Evolutionary conservation across 2,329 filamentous ascomycete species (phyloP).

Genomic region (Pseudogymnoascus sp.): DNA sequence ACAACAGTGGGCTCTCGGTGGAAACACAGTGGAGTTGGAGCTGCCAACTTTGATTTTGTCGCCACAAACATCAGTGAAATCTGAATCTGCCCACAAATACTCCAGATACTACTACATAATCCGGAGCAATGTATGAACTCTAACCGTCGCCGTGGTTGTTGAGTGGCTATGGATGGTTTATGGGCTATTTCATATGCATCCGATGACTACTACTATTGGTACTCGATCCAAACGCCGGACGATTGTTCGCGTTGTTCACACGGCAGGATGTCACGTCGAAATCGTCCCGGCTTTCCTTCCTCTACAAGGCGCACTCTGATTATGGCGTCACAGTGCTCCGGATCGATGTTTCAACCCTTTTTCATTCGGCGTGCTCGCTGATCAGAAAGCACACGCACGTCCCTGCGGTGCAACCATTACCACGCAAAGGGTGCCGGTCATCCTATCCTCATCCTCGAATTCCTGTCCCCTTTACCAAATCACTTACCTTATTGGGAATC

Average conservation of each 20-base stretch:
- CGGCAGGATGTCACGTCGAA: neutral
- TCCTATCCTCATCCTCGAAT: neutral
- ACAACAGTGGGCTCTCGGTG: neutral
- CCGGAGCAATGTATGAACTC: neutral
- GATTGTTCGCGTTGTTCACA: neutral
- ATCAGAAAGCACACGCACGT: neutral
- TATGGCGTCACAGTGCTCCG: neutral
- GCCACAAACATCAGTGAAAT: neutral
- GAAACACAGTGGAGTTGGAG: neutral
- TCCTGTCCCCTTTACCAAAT: neutral
- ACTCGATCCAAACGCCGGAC: neutral
- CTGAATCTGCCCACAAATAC: neutral
- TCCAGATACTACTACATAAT: neutral
- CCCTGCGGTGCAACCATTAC: neutral
- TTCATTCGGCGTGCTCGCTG: neutral
- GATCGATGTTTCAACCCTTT: neutral
- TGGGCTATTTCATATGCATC: neutral
- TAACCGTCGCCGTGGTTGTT: neutral
- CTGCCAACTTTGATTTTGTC: neutral
- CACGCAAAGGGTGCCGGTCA: neutral
- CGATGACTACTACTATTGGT: neutral
- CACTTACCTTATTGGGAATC: neutral
- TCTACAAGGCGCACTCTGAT: neutral
- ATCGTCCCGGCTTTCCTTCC: neutral
- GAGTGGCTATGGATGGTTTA: neutral